Percentiles rank a stretch among this genome's conserved stretches.
These are phyloP conservation scores for Cryptococcus sp. DNA, from an alignment of 1,284 basidiomycete species.

Conservation along the genomic window DNA sequence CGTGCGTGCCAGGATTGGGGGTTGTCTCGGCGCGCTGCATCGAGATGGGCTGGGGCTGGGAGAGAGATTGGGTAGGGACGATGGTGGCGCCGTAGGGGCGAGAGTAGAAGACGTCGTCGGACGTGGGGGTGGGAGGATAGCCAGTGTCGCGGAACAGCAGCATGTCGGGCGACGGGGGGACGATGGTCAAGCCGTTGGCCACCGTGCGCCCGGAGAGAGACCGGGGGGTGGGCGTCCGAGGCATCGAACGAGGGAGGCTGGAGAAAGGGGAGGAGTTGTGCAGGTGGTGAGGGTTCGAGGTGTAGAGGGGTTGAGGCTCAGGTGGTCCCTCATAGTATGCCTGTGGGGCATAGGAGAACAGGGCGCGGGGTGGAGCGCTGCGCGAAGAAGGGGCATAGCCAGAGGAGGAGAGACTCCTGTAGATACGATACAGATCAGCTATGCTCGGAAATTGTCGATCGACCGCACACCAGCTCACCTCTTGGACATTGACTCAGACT, in stretches of 20 bases:
- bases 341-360: constrained; percentile 36
- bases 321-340: constrained; percentile 23
- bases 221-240: constrained; percentile 17
- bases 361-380: constrained; percentile 28
- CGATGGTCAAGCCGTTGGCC: neutral
- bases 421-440: constrained; percentile 5
- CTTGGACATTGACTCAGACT: constrained; percentile 28
- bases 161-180: neutral
- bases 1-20: constrained; percentile 18
- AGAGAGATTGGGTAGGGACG: neutral
- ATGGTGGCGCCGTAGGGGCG: neutral
- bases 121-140: constrained; percentile 29
- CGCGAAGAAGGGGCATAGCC: constrained; percentile 21
- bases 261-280: constrained; percentile 10
- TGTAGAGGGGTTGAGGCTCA: constrained; percentile 28
- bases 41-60: constrained; percentile 9
- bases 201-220: neutral
- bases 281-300: constrained; percentile 26
- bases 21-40: constrained; percentile 34
- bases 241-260: constrained; percentile 15
- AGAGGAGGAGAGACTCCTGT: constrained; percentile 27
- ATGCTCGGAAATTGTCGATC: neutral
- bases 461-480: constrained; percentile 25
- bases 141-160: neutral
- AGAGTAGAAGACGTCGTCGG: constrained; percentile 20